Base-by-base conservation (phyloP, 139 green algal species). In the Picochlorum sp. region DNA sequence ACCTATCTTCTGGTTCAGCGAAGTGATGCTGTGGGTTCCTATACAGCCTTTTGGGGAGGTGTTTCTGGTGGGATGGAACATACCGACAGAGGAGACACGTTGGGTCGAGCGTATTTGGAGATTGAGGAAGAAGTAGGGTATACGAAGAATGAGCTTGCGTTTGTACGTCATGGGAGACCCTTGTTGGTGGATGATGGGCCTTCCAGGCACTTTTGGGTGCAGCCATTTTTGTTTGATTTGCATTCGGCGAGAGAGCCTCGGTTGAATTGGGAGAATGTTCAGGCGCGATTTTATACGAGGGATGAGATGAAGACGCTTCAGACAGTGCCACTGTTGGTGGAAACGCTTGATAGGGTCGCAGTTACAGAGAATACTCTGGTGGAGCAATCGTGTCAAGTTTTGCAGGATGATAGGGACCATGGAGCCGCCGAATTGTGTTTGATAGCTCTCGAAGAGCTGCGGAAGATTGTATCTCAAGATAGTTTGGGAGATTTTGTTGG, bases 221-320 rank as follows among this genome's bases (percentile, higher is more conserved):
- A 54, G 7, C 47, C 47, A 26, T 54, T 54, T 54, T 21, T 54
- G 16, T 54, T 54, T 54, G 18, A 54, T 54, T 13, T 54, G 16
- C n/a, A 20, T 7, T 20, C 16, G 4, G 16, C 47, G 15, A 24
- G n/a, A 54, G n/a, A 54, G n/a, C 47, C 47, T 26, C 16, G 47
- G 47, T 21, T 54, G 47, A 54, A 54, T 54, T 54, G 47, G 47
- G 47, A 54, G n/a, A 54, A 54, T 54, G 47, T 54, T 13, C 18
- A 54, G 6, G 47, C 47, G 14, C 47, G 15, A 26, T 54, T 21
- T 24, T 54, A 13, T 54, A 54, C 47, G 15, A 54, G 47, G 11
- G n/a, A 20, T 54, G 47, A 54, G n/a, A 26, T 54, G 16, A 21
- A 54, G 4, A 23, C 11, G n/a, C 18, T 54, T 54, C 16, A 54